These are phyloP conservation scores for Kondoa malvinella DNA, from an alignment of 768 basidiomycete genomes.

Conservation along the genomic window DNA sequence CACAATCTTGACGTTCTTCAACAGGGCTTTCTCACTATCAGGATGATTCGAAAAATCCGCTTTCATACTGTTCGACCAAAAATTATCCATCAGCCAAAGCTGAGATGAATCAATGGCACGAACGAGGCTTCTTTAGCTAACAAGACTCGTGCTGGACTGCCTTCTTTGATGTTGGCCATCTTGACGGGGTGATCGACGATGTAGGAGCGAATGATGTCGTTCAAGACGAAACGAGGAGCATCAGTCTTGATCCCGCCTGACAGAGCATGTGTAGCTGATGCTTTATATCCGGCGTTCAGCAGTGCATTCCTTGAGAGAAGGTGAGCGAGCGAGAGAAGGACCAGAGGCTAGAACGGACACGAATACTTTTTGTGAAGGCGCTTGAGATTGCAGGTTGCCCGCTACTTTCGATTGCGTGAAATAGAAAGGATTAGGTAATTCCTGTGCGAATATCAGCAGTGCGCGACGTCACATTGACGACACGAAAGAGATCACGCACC, in stretches of 20 bases:
- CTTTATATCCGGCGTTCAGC: slow-evolving; percentile 60
- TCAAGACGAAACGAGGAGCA: slow-evolving; percentile 51
- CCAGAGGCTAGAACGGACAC: slow-evolving; percentile 41
- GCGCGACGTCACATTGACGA: background rate
- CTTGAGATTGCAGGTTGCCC: slow-evolving; percentile 61
- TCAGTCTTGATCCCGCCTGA: slow-evolving; percentile 82
- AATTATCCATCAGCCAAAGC: slow-evolving; percentile 9
- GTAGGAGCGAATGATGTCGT: slow-evolving; percentile 74
- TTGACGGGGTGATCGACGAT: slow-evolving; percentile 56
- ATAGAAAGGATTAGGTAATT: slow-evolving; percentile 60
- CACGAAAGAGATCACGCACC: slow-evolving; percentile 36
- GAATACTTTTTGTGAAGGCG: slow-evolving; percentile 56
- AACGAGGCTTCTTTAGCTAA: slow-evolving; percentile 55
- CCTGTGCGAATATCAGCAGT: slow-evolving; percentile 37
- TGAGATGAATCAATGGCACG: slow-evolving; percentile 24
- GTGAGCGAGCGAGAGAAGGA: slow-evolving; percentile 6
- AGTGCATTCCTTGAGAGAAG: slow-evolving; percentile 30
- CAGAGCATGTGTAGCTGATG: slow-evolving; percentile 80
- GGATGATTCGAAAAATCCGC: slow-evolving; percentile 51
- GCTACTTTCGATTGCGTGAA: slow-evolving; percentile 69
- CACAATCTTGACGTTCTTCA: slow-evolving; percentile 57
- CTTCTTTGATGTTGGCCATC: slow-evolving; percentile 59
- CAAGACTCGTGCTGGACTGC: slow-evolving; percentile 52
- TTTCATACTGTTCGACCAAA: slow-evolving; percentile 34
- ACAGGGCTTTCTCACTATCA: slow-evolving; percentile 40